These are phyloP conservation scores for Bifiguratus adelaidae DNA, from an alignment of 192 early-diverging fungal genomes.

Conservation along the genomic window DNA sequence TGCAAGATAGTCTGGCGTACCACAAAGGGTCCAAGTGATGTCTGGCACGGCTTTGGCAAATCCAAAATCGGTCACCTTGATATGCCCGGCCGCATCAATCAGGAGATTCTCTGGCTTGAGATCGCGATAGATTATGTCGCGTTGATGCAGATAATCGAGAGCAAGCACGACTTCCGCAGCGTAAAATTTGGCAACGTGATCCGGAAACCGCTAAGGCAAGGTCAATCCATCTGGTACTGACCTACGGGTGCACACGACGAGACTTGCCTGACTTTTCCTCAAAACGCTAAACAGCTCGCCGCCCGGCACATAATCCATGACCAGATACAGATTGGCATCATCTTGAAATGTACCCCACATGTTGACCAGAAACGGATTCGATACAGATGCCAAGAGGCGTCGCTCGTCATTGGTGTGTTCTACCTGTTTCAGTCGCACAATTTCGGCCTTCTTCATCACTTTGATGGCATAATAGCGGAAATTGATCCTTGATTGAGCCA, in stretches of 20 bases:
- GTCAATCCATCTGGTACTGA: no score
- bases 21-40: slow-evolving; percentile 92
- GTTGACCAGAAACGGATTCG: slow-evolving; percentile 89
- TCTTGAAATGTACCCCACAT: slow-evolving; percentile 94
- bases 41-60: slow-evolving; percentile 88
- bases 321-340: slow-evolving; percentile 90
- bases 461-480: slow-evolving; percentile 96
- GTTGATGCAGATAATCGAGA: slow-evolving; percentile 85
- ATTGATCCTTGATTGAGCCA: slow-evolving; percentile 70
- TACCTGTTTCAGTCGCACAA: slow-evolving; percentile 87
- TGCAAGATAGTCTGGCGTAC: slow-evolving; percentile 97
- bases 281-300: slow-evolving; percentile 92
- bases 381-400: slow-evolving; percentile 80
- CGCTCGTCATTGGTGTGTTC: slow-evolving; percentile 90
- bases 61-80: slow-evolving; percentile 90
- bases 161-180: slow-evolving; percentile 86
- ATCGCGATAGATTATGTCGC: slow-evolving; percentile 81
- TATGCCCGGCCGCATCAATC: slow-evolving; percentile 89
- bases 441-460: slow-evolving; percentile 86
- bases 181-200: slow-evolving; percentile 90
- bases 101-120: slow-evolving; percentile 95
- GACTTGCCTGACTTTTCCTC: slow-evolving; percentile 78
- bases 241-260: no score
- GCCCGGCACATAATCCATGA: slow-evolving; percentile 91
- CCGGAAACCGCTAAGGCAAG: no score